phyloP scores from a whole-genome alignment of 2,329 filamentous ascomycete species.

The Arthrobotrys conoides region DNA sequence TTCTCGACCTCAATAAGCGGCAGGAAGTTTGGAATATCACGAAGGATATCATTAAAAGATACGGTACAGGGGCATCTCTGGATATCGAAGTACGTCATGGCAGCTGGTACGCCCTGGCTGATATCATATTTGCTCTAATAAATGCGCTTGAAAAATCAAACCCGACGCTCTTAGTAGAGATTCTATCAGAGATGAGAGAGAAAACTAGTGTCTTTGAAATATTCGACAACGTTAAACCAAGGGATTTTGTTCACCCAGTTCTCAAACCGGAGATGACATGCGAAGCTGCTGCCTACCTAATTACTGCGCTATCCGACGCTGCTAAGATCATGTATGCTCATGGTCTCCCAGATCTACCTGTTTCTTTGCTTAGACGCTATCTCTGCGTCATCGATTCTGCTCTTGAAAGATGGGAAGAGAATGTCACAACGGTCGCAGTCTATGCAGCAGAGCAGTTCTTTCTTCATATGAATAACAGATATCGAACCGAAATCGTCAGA shows the following conservation, averaged over 20 bases:
- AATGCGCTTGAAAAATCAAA: slow-evolving; percentile 37
- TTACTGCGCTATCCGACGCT: slow-evolving; percentile 69
- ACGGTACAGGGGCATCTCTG: slow-evolving; percentile 60
- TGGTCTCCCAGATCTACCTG: slow-evolving; percentile 43
- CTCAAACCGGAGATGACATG: slow-evolving; percentile 77
- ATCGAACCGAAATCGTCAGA: slow-evolving; percentile 48
- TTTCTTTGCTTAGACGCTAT: slow-evolving; percentile 41
- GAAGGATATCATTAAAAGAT: slow-evolving; percentile 61
- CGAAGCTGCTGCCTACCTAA: slow-evolving; percentile 74
- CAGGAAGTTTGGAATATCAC: slow-evolving; percentile 53
- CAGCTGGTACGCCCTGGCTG: slow-evolving; percentile 63
- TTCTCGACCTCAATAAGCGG: slow-evolving; percentile 39
- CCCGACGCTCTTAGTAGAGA: slow-evolving; percentile 32
- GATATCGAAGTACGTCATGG: slow-evolving; percentile 64
- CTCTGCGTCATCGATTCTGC: slow-evolving; percentile 63
- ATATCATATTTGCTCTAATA: slow-evolving; percentile 60
- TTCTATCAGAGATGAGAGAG: slow-evolving; percentile 45
- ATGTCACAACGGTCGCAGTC: slow-evolving; percentile 53
- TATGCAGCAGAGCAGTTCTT: slow-evolving; percentile 54
- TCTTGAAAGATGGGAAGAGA: slow-evolving; percentile 62
- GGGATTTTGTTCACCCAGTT: slow-evolving; percentile 67
- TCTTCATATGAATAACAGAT: slow-evolving; percentile 54
- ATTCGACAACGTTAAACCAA: slow-evolving; percentile 66
- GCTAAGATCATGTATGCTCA: slow-evolving; percentile 55
- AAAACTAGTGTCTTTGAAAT: slow-evolving; percentile 63